Evolutionary conservation across 768 basidiomycete genomes (phyloP).

Genomic region (Ramaria sp.): DNA sequence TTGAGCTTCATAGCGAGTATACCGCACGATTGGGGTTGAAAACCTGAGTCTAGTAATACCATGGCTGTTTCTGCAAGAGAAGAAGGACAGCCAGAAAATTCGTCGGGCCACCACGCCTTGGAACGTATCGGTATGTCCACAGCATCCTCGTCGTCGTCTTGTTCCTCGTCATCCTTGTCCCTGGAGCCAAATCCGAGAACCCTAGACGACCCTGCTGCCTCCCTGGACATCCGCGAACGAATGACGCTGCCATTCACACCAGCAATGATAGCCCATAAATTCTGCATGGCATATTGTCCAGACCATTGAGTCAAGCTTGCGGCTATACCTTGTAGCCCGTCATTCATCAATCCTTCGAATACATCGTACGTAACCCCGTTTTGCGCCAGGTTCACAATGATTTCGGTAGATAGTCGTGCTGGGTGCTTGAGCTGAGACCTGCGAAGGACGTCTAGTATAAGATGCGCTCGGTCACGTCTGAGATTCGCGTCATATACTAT

Average conservation of each 20-base stretch:
- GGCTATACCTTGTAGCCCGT: conserved; percentile 16
- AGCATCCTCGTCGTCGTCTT: background rate
- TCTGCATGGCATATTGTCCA: conserved; percentile 10
- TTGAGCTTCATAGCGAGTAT: conserved; percentile 46
- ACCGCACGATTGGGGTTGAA: conserved; percentile 36
- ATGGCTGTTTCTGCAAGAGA: conserved; percentile 51
- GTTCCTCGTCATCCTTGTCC: background rate
- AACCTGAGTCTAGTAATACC: conserved; percentile 48
- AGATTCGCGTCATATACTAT: conserved; percentile 30
- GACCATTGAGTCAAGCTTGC: conserved; percentile 18
- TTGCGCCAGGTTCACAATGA: conserved; percentile 52
- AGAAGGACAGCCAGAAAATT: conserved; percentile 49
- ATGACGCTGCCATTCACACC: conserved; percentile 4
- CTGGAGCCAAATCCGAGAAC: background rate
- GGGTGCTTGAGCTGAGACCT: conserved; percentile 37
- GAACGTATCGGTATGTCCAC: conserved; percentile 21
- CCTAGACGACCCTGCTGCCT: conserved; percentile 1
- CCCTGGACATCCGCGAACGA: conserved; percentile 1
- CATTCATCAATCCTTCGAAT: conserved; percentile 24
- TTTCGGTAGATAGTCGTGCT: conserved; percentile 41
- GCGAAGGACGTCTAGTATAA: conserved; percentile 45
- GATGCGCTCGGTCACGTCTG: conserved; percentile 30
- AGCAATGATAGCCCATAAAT: conserved; percentile 17
- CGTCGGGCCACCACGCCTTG: conserved; percentile 63
- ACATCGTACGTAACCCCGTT: conserved; percentile 41